Evolutionary conservation across 2,329 filamentous ascomycete genomes (phyloP).

Genomic region (Ascochyta rabiei): DNA sequence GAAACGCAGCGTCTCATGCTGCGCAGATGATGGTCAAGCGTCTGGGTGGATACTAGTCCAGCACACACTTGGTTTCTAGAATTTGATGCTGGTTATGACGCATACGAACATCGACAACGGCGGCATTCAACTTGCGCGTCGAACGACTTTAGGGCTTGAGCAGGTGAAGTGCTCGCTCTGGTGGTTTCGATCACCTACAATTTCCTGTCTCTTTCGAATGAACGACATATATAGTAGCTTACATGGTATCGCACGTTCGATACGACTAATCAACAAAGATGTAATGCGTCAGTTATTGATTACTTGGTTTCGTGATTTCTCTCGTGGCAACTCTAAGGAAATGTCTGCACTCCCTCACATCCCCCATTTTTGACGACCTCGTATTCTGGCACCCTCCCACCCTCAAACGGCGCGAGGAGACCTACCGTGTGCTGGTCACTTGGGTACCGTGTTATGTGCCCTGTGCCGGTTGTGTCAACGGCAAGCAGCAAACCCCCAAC

Average conservation of each 20-base stretch:
- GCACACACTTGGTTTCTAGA: background rate
- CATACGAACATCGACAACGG: background rate
- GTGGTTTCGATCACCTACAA: background rate
- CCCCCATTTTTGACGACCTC: too few species aligned
- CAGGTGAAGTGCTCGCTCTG: slow-evolving; percentile 15
- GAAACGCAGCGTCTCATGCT: slow-evolving; percentile 6
- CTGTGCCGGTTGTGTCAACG: too few species aligned
- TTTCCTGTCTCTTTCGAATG: slow-evolving; percentile 2
- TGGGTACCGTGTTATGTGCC: too few species aligned
- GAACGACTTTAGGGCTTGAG: slow-evolving; percentile 1
- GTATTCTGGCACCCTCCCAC: too few species aligned
- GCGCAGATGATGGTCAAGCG: slow-evolving; percentile 13
- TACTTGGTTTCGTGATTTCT: background rate
- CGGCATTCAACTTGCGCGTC: slow-evolving; percentile 8
- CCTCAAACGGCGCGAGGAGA: too few species aligned
- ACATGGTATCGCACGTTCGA: background rate
- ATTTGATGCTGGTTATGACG: background rate
- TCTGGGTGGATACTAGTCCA: slow-evolving; percentile 4
- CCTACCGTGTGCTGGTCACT: too few species aligned
- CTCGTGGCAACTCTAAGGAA: too few species aligned
- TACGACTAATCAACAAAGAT: background rate
- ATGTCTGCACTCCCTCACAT: too few species aligned
- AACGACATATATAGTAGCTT: background rate
- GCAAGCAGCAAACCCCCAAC: too few species aligned
- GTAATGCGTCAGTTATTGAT: background rate